phyloP scores from a whole-genome alignment of 75 land plant species.

The Selaginella tamariscina region DNA sequence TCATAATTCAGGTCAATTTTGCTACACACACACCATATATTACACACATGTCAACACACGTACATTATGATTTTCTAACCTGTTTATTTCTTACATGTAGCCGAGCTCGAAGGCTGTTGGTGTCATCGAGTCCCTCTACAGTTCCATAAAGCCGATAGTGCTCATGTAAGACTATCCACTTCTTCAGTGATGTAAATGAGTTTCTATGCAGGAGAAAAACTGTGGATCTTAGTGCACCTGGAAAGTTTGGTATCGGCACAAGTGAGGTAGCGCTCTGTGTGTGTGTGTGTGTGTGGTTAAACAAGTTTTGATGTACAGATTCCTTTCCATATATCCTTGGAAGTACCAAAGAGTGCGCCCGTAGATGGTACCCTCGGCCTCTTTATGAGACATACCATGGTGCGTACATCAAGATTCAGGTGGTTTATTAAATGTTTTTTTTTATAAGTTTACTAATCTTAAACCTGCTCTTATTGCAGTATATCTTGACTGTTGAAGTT shows the following conservation, averaged over 20 bases:
- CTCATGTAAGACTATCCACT: conserved; percentile 16
- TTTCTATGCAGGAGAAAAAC: conserved; percentile 46
- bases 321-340: conserved; percentile 49
- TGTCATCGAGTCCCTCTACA: conserved; percentile 26
- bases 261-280: conserved; percentile 41
- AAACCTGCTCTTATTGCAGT: conserved; percentile 32
- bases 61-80: too few relatives aligned
- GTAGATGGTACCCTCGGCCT: conserved; percentile 22
- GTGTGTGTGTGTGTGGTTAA: neutral
- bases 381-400: conserved; percentile 86
- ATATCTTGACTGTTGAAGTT: conserved; percentile 55
- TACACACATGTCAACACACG: too few relatives aligned
- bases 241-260: conserved; percentile 51
- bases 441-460: too few relatives aligned
- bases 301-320: conserved; percentile 27
- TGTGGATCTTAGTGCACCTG: conserved; percentile 40
- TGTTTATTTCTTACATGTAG: conserved; percentile 11
- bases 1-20: conserved; percentile 21
- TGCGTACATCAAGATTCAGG: conserved; percentile 75
- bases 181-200: neutral
- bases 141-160: conserved; percentile 25
- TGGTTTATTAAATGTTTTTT: conserved; percentile 15
- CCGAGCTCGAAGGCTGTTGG: conserved; percentile 26
- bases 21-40: neutral
- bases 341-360: conserved; percentile 12